A percentile compares a stretch with the other conserved stretches of the same genome.
phyloP scores from a whole-genome alignment of 148 eudicot genomes.

The Silene latifolia region DNA sequence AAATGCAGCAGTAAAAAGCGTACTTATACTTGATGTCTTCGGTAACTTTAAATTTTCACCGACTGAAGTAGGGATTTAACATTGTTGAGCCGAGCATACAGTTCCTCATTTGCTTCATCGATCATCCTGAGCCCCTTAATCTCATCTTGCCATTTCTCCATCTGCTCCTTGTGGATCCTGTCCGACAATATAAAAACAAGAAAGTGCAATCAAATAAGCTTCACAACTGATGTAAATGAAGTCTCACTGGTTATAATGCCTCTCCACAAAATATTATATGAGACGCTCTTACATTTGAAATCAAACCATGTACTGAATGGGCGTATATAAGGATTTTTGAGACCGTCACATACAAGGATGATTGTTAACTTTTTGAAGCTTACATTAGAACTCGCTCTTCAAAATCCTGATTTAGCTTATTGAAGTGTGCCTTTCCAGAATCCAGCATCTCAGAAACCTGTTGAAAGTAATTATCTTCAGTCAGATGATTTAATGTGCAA shows the following conservation, averaged over 20 bases:
- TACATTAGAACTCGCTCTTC: slow-evolving; percentile 80
- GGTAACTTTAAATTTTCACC: slow-evolving; percentile 29
- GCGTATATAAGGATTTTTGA: neutral
- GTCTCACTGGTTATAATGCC: neutral
- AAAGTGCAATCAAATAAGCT: slow-evolving; percentile 13
- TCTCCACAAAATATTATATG: neutral
- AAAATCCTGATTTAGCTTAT: slow-evolving; percentile 60
- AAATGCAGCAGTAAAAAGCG: neutral
- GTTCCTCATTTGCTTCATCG: slow-evolving; percentile 72
- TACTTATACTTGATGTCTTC: neutral
- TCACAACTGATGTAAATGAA: neutral
- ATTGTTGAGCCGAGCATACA: slow-evolving; percentile 51
- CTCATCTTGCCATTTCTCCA: slow-evolving; percentile 87
- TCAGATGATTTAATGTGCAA: neutral
- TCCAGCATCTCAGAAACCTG: slow-evolving; percentile 87
- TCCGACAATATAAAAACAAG: slow-evolving; percentile 14
- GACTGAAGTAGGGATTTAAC: slow-evolving; percentile 67
- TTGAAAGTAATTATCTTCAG: slow-evolving; percentile 9
- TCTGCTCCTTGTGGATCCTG: slow-evolving; percentile 89
- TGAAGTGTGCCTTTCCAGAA: slow-evolving; percentile 69
- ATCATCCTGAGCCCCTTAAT: slow-evolving; percentile 72
- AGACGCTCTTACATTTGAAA: too few relatives aligned
- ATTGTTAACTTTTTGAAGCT: slow-evolving; percentile 19
- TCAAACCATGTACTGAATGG: neutral
- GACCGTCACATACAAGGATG: neutral